Evolutionary conservation across 139 green algal species (phyloP).

Genomic region (Chlorella vulgaris): DNA sequence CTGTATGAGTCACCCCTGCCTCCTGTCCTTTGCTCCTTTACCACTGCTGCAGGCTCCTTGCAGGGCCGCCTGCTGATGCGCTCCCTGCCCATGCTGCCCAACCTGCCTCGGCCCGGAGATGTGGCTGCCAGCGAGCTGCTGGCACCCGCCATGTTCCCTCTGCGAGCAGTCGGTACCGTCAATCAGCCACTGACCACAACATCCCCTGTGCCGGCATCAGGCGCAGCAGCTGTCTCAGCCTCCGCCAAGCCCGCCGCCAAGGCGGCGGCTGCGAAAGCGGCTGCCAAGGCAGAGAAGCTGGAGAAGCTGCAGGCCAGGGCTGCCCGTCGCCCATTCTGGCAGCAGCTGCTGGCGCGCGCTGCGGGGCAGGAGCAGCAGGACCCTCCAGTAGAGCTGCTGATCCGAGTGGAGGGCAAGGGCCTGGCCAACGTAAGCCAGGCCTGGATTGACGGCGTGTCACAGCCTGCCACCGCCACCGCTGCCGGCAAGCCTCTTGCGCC

Average conservation of each 20-base stretch:
- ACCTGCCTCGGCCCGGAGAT: conserved; percentile 22
- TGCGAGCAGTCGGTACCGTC: conserved; percentile 18
- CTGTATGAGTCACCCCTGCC: neutral
- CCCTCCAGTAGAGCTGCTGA: conserved; percentile 20
- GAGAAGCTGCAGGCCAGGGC: too few species aligned
- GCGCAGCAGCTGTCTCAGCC: neutral
- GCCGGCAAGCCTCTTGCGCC: neutral
- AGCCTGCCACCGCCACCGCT: neutral
- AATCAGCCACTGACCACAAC: too few species aligned
- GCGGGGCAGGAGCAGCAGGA: neutral
- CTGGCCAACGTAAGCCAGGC: conserved; percentile 21
- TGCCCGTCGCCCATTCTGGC: too few species aligned
- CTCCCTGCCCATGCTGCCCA: conserved; percentile 25
- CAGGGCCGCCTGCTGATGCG: conserved; percentile 14
- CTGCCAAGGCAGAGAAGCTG: too few species aligned
- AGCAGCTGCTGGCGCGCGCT: neutral
- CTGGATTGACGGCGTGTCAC: conserved; percentile 21
- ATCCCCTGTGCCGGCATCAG: neutral
- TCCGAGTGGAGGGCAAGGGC: conserved; percentile 36
- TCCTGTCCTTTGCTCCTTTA: neutral
- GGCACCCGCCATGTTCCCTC: conserved; percentile 31
- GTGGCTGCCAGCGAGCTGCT: conserved; percentile 25
- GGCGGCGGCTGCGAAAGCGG: too few species aligned
- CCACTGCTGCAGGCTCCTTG: neutral
- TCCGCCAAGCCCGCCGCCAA: neutral